phyloP scores from a whole-genome alignment of 2,329 filamentous ascomycete genomes.

The Bipolaris cookei region DNA sequence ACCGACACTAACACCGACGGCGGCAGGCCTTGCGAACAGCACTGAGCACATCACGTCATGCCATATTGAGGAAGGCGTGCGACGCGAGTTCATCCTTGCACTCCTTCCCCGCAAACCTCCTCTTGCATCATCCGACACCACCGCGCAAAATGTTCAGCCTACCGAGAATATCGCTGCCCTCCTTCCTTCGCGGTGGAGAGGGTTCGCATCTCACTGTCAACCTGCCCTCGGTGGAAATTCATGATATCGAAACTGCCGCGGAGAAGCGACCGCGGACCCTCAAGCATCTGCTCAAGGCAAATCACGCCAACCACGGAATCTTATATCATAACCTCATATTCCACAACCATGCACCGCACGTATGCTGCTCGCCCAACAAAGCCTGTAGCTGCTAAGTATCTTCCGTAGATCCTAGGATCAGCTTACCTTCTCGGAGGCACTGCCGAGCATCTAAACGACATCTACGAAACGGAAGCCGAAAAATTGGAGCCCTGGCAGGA shows the following conservation, averaged over 20 bases:
- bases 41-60: conserved; percentile 29
- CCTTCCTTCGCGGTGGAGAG: conserved; percentile 25
- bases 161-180: conserved; percentile 29
- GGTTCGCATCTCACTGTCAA: conserved; percentile 47
- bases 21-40: conserved; percentile 4
- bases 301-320: conserved; percentile 88
- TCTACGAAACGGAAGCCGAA: conserved; percentile 80
- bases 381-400: conserved; percentile 40
- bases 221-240: conserved; percentile 72
- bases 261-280: conserved; percentile 82
- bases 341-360: conserved; percentile 84
- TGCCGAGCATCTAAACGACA: conserved; percentile 72
- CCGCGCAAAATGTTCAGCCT: conserved; percentile 32
- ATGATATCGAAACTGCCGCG: conserved; percentile 78
- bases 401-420: conserved; percentile 71
- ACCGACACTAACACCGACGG: background rate
- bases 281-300: conserved; percentile 88
- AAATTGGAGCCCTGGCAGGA: conserved; percentile 79
- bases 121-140: conserved; percentile 13
- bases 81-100: conserved; percentile 17
- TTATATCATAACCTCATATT: conserved; percentile 76
- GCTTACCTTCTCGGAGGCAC: conserved; percentile 84
- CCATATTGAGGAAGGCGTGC: conserved; percentile 30
- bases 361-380: conserved; percentile 47
- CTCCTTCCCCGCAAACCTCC: conserved; percentile 28